Evolutionary conservation across 2,329 filamentous ascomycete species (phyloP), one percentile per base, ranked within the genome.

Genomic region (Ustulina deusta): DNA sequence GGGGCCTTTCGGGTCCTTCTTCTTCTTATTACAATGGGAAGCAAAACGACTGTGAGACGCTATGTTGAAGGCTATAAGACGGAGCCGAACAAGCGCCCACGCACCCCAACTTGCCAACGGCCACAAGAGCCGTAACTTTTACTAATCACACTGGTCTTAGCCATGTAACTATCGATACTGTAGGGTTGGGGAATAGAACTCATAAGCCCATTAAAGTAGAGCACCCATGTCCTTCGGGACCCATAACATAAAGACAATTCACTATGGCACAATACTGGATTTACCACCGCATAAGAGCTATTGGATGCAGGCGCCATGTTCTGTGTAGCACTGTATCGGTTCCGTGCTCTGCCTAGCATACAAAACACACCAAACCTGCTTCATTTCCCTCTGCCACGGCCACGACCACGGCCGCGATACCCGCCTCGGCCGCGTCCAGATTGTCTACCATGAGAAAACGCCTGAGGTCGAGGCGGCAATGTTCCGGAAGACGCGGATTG

Each of bases 371-470:
- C 4, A 25, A 38, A 27, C 22, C 2, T 48, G 22, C 22, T 40
- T 66, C 40, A 65, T 61, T 65, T 68, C 3, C 71, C 69, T 66
- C 72, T 63, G 25, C 71, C 70, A 25, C 71, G 69, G 22, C 71
- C 71, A 20, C 68, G 61, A 3, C 70, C 69, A 58, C 68, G 66
- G 29, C 71, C 66, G 44, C 66, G 66, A 52, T 57, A 61, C n/a
- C 71, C 69, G 11, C 79, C 75, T 86, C 82, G 57, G 83, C 59
- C 54, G 29, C 66, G 65, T 6, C 68, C 64, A 36, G 49, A 15
- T 38, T 68, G 62, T 36, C 54, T 63, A 36, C 44, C 20, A 48
- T 51, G 57, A 32, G 52, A 22, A 48, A 63, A 68, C 2, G 56
- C 38, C 22, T 69, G 69, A 20, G 74, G 74, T 6, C 73, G 73